phyloP scores from a whole-genome alignment of 78 protist genomes.

The Dictyostelium discoideum region DNA sequence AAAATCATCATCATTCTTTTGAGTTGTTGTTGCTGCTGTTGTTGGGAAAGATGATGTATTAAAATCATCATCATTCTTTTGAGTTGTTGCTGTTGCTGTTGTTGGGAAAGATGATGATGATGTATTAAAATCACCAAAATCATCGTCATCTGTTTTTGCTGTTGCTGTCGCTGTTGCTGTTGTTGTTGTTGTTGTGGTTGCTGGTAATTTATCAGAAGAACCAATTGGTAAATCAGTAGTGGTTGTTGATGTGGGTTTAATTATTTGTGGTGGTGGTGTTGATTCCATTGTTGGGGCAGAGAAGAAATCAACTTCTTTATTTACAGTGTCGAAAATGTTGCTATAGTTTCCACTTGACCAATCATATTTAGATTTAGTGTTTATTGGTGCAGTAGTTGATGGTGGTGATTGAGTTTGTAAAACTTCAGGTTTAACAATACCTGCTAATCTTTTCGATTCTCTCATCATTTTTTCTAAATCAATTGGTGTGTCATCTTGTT shows the following conservation, averaged over 20 bases:
- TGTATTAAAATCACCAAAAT: conserved; percentile 10
- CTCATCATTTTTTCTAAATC: conserved; percentile 72
- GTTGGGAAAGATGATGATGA: not conserved
- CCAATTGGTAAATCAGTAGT: not conserved
- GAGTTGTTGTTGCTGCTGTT: not conserved
- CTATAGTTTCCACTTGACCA: conserved; percentile 69
- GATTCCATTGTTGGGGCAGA: conserved; percentile 7
- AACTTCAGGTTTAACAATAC: not conserved
- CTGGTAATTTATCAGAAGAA: not conserved
- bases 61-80: conserved; percentile 4
- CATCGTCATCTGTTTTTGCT: not conserved
- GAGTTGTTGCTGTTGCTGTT: not conserved
- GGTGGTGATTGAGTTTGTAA: not conserved
- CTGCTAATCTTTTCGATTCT: conserved; percentile 41
- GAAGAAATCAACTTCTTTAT: conserved; percentile 62
- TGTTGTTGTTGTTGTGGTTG: not conserved
- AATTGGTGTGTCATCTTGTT: conserved; percentile 26
- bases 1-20: not conserved
- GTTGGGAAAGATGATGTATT: not conserved
- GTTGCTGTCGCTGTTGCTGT: not conserved
- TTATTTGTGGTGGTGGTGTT: not conserved
- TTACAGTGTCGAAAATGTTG: conserved; percentile 55
- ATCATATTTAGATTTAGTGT: not conserved
- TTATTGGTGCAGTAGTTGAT: not conserved
- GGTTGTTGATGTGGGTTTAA: not conserved